These are phyloP conservation scores for Xylariaceae sp. DNA, from an alignment of 2,329 filamentous ascomycete genomes.

Conservation along the genomic window DNA sequence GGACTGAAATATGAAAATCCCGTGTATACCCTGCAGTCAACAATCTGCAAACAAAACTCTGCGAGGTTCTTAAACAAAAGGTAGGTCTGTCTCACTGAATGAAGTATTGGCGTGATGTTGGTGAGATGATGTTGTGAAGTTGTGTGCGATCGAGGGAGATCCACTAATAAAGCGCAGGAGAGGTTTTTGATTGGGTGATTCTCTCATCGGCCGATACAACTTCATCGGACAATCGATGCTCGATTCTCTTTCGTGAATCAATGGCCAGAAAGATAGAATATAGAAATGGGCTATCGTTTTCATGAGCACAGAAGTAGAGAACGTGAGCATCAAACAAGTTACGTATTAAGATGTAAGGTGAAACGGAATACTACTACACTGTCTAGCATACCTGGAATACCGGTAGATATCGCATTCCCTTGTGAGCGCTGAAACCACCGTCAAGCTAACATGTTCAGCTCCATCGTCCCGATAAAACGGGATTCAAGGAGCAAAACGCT, in stretches of 20 bases:
- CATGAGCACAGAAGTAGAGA: no score
- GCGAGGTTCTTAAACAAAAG: background rate
- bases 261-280: background rate
- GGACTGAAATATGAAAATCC: no score
- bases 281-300: background rate
- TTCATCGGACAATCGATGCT: background rate
- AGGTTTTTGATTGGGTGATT: constrained; percentile 18
- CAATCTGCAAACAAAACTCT: no score
- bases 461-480: background rate
- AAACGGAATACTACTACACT: no score
- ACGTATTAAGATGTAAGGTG: no score
- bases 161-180: constrained; percentile 9
- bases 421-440: background rate
- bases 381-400: no score
- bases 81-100: background rate
- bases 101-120: constrained; percentile 9
- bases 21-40: no score
- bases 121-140: background rate
- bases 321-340: no score
- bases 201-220: background rate
- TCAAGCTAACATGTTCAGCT: background rate
- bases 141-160: constrained; percentile 10
- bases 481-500: background rate
- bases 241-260: background rate
- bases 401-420: background rate